Conservation (phyloP, 2,329 filamentous ascomycete genomes). For the Penicillium sp. region DNA sequence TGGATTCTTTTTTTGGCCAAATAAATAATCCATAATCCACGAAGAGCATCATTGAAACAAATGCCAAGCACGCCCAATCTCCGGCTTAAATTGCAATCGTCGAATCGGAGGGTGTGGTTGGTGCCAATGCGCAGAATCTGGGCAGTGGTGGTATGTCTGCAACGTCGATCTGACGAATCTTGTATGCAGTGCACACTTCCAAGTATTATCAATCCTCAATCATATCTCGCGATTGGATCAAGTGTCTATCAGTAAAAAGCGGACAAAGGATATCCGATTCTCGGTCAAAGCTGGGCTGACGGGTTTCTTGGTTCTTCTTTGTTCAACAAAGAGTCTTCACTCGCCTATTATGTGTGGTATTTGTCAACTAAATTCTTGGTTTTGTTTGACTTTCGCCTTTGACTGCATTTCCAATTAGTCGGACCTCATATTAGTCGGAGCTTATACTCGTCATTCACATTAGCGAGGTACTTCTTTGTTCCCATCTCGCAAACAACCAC, state of each 20-base stretch:
- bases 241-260: background rate
- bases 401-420: background rate
- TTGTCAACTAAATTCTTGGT: background rate
- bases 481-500: background rate
- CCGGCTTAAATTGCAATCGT: slow-evolving; percentile 8
- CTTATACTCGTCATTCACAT: background rate
- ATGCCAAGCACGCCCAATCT: slow-evolving; percentile 1
- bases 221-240: slow-evolving; percentile 2
- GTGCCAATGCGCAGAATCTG: background rate
- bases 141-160: background rate
- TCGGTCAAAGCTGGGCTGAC: slow-evolving; percentile 1
- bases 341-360: background rate
- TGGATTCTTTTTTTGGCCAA: background rate
- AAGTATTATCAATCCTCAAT: background rate
- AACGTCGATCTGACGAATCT: slow-evolving; percentile 11
- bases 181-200: slow-evolving; percentile 8
- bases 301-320: background rate
- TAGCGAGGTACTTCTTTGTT: background rate
- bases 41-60: background rate
- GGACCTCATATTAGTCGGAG: background rate
- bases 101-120: slow-evolving; percentile 14
- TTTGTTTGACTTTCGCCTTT: background rate
- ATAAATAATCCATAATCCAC: background rate
- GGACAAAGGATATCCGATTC: background rate
- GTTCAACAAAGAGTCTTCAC: slow-evolving; percentile 1